Evolutionary conservation across 2,329 filamentous ascomycete genomes (phyloP), one percentile per base, ranked within the genome.

Genomic region (Orbilia quercus): DNA sequence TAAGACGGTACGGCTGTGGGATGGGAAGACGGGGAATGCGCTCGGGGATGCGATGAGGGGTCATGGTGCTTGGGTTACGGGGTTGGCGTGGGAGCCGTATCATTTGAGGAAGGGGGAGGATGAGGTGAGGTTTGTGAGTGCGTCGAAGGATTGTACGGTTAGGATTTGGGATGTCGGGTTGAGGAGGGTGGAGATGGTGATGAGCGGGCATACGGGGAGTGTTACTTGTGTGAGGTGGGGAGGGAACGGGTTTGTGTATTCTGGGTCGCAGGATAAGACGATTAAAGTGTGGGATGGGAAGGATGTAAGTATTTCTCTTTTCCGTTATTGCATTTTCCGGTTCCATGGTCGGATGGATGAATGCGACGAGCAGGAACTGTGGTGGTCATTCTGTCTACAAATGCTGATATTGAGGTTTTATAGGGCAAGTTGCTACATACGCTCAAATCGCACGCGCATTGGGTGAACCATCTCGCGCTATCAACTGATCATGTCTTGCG

Each of bases 401-500:
- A 31, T 22, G 22, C 38, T 36, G 12, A 44, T 22, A 40, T 40
- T 40, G 18, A 16, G 42, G 11, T 28, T 31, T 12, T 14, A 28
- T 88, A 90, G 75, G 95, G 94, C 28, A 92, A 89, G 1, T 83
- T 97, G 20, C 83, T 92, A 59, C 91, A 95, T 80, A 93, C 90
- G 0, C 83, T 98, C 7, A 87, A 86, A 18, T 85, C 90, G 1
- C 96, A 99, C 79, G 91, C 91, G 0, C 95, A 98, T 80, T 96
- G 94, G 88, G 91, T 99, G 28, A 99, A 99, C 79, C 92, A 97
- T 79, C 86, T 99, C 20, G 92, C 95, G 0, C 85, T 99, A 2
- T 97, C 92, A 0, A 97, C 92, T 2, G 95, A 98, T 78, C 95
- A 93, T 78, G 92, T 90, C 1, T 84, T 97, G 36, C 87, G 92